phyloP scores from a whole-genome alignment of 1,284 basidiomycete genomes.

The Cutaneotrichosporon mucoides region DNA sequence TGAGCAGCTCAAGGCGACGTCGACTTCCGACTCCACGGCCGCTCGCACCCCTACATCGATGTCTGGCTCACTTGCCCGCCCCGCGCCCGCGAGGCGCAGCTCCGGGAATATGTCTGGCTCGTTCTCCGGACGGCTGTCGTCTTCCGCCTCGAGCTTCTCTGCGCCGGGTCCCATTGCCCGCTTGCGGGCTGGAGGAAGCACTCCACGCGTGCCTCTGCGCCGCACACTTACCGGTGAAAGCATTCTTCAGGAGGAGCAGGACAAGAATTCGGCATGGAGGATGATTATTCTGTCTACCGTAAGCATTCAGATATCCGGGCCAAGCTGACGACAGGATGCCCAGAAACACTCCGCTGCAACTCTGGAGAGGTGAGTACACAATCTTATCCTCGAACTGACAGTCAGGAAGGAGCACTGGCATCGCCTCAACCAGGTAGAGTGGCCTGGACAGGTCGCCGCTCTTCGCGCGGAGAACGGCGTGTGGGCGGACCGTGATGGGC shows the following conservation, averaged over 20 bases:
- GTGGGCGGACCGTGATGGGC: conserved; percentile 59
- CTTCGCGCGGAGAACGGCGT: conserved; percentile 63
- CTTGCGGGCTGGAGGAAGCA: background rate
- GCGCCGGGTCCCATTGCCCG: background rate
- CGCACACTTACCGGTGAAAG: conserved; percentile 45
- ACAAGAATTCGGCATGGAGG: conserved; percentile 49
- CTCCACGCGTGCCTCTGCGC: conserved; percentile 30
- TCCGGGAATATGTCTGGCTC: background rate
- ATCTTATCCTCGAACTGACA: conserved; percentile 1
- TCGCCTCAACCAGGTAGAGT: conserved; percentile 42
- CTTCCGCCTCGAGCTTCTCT: background rate
- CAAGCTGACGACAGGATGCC: conserved; percentile 24
- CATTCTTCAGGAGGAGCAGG: conserved; percentile 42
- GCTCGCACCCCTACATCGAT: background rate
- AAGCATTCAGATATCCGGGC: conserved; percentile 1
- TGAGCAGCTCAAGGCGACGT: conserved; percentile 33
- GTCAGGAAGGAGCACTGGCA: conserved; percentile 44
- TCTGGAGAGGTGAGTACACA: conserved; percentile 31
- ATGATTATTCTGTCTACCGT: conserved; percentile 47
- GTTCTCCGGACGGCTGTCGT: background rate
- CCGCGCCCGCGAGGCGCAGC: background rate
- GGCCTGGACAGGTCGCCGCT: conserved; percentile 41
- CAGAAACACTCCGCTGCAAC: conserved; percentile 41
- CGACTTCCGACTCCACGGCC: background rate
- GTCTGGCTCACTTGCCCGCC: background rate